These are phyloP conservation scores for Pythium oligandrum DNA, from an alignment of 352 stramenopile species.

Conservation along the genomic window DNA sequence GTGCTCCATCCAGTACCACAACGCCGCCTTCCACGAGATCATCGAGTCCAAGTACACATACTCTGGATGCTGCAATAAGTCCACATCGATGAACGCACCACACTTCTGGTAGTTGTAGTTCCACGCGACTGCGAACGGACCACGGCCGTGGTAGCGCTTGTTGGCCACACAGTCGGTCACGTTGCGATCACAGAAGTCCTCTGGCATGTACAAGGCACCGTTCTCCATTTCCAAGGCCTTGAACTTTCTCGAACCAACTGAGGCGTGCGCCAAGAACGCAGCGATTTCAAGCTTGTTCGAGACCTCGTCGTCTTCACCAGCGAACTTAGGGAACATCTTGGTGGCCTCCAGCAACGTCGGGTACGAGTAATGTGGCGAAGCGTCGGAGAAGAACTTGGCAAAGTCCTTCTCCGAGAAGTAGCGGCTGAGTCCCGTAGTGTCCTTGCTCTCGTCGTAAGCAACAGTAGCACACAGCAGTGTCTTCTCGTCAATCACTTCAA, in stretches of 20 bases:
- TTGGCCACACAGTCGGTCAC: conserved; percentile 3
- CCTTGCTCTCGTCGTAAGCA: conserved; percentile 1
- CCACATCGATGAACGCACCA: conserved; percentile 5
- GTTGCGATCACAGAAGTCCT: conserved; percentile 10
- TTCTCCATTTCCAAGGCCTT: conserved; percentile 6
- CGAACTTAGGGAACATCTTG: conserved; percentile 15
- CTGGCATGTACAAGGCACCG: conserved; percentile 4
- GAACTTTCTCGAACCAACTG: conserved; percentile 8
- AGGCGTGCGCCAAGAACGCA: conserved; percentile 17
- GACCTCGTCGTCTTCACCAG: conserved; percentile 6
- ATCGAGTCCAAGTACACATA: conserved; percentile 6
- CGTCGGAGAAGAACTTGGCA: conserved; percentile 12
- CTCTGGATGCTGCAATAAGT: conserved; percentile 12
- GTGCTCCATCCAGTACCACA: conserved; percentile 19
- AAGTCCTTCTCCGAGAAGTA: conserved; percentile 7
- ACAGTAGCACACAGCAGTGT: not conserved
- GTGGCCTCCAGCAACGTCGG: conserved; percentile 6
- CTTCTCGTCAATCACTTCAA: not conserved
- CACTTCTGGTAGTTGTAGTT: conserved; percentile 24
- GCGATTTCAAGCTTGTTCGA: conserved; percentile 15
- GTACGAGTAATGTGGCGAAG: conserved; percentile 11
- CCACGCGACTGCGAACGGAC: conserved; percentile 14
- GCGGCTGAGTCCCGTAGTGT: not conserved
- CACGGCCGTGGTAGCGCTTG: conserved; percentile 17
- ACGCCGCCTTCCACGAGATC: conserved; percentile 11